phyloP scores from a whole-genome alignment of 1,284 basidiomycete species.

The Sanghuangporus baumii region DNA sequence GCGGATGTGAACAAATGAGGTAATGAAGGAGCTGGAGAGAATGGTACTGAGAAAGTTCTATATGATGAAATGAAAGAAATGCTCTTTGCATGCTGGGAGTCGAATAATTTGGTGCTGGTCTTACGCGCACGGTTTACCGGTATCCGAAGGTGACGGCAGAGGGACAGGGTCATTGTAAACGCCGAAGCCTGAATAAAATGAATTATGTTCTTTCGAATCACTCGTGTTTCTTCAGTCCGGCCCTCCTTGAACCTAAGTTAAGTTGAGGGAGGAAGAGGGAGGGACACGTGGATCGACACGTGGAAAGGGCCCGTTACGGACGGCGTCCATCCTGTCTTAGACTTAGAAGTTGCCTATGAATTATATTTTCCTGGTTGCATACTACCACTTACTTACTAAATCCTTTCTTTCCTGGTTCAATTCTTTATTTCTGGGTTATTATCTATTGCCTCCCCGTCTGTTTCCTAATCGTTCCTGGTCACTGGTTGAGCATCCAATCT shows the following conservation, averaged over 20 bases:
- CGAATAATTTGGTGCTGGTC: not conserved
- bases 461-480: slow-evolving; percentile 1
- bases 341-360: no score
- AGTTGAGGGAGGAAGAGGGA: not conserved
- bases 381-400: not conserved
- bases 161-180: not conserved
- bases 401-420: not conserved
- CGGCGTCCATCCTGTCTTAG: not conserved
- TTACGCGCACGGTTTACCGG: not conserved
- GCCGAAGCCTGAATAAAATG: not conserved
- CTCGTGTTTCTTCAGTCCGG: no score
- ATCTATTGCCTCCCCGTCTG: not conserved
- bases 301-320: slow-evolving; percentile 2
- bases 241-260: not conserved
- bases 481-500: not conserved
- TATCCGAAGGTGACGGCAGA: slow-evolving; percentile 2
- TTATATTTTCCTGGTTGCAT: not conserved
- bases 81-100: not conserved
- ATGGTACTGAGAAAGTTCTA: not conserved
- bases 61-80: slow-evolving; percentile 1
- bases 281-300: slow-evolving; percentile 9
- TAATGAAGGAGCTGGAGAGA: not conserved
- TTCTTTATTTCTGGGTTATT: not conserved
- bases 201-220: not conserved
- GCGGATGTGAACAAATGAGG: slow-evolving; percentile 3